phyloP scores from a whole-genome alignment of 2,329 filamentous ascomycete genomes.

The Aspergillus pseudoglaucus region DNA sequence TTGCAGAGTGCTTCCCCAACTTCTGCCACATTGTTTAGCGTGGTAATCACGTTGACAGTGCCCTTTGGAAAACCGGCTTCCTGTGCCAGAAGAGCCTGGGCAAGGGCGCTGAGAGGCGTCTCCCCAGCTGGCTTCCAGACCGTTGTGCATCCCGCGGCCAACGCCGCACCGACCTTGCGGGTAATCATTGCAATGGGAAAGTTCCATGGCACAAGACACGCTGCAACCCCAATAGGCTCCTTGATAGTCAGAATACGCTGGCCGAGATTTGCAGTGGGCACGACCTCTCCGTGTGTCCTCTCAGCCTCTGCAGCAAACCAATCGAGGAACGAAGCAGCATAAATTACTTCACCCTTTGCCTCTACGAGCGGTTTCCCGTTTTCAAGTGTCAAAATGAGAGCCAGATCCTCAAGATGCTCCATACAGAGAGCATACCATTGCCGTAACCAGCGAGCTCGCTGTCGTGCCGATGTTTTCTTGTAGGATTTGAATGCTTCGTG shows the following conservation, averaged over 20 bases:
- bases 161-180: slow-evolving; percentile 27
- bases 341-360: slow-evolving; percentile 43
- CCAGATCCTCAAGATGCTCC: slow-evolving; percentile 46
- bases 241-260: slow-evolving; percentile 61
- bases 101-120: slow-evolving; percentile 25
- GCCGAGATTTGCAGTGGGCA: slow-evolving; percentile 59
- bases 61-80: neutral
- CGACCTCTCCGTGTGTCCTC: slow-evolving; percentile 46
- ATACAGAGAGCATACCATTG: slow-evolving; percentile 52
- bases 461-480: slow-evolving; percentile 3
- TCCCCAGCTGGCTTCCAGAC: slow-evolving; percentile 31
- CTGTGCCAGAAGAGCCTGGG: slow-evolving; percentile 16
- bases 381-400: slow-evolving; percentile 52
- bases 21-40: slow-evolving; percentile 3
- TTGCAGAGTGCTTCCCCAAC: slow-evolving; percentile 5
- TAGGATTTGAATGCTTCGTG: slow-evolving; percentile 2
- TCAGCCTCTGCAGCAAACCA: slow-evolving; percentile 51
- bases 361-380: slow-evolving; percentile 54
- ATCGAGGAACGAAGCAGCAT: slow-evolving; percentile 45
- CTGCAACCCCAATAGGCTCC: slow-evolving; percentile 77
- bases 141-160: slow-evolving; percentile 33
- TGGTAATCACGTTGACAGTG: slow-evolving; percentile 3
- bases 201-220: slow-evolving; percentile 83
- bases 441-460: slow-evolving; percentile 28
- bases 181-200: slow-evolving; percentile 70